A percentile compares a stretch with the other conserved stretches of the same genome.
Conservation (phyloP, 1,284 basidiomycete species). For the Cutaneotrichosporon mucoides region DNA sequence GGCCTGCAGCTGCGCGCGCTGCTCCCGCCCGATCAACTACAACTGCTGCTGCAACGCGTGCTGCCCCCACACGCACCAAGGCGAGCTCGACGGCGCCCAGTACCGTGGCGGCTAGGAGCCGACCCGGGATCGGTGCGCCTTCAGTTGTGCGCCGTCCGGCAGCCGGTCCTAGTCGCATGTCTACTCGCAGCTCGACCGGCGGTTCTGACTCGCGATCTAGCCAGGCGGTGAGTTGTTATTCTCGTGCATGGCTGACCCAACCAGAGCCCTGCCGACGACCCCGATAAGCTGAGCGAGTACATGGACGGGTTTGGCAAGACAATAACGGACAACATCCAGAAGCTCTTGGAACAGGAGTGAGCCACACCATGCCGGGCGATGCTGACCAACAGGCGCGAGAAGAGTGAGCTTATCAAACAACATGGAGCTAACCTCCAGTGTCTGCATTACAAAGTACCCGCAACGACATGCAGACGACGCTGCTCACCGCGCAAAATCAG, state of each 20-base stretch:
- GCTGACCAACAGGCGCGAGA: conserved; percentile 17
- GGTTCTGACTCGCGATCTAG: too few relatives aligned
- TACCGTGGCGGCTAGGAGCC: not conserved
- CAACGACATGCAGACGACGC: conserved; percentile 33
- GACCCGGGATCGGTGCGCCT: not conserved
- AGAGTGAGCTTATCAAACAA: too few relatives aligned
- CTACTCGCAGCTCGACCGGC: not conserved
- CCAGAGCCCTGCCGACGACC: not conserved
- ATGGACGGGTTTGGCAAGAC: conserved; percentile 3
- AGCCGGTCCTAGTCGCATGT: not conserved
- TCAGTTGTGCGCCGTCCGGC: too few relatives aligned
- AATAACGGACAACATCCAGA: conserved; percentile 28
- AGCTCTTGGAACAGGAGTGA: conserved; percentile 35
- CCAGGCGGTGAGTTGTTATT: too few relatives aligned
- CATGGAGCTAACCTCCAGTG: conserved; percentile 28
- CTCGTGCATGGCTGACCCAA: too few relatives aligned
- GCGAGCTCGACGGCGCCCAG: not conserved
- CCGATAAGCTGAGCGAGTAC: not conserved
- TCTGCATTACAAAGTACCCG: conserved; percentile 33
- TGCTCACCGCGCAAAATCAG: conserved; percentile 31
- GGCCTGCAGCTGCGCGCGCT: too few relatives aligned
- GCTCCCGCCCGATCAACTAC: too few relatives aligned
- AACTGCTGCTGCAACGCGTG: not conserved
- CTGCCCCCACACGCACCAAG: not conserved
- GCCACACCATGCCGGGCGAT: not conserved